A percentile compares a stretch with the other conserved stretches of the same genome.
Evolutionary conservation across 2,329 filamentous ascomycete genomes (phyloP).

Genomic region (Diaporthe citri): DNA sequence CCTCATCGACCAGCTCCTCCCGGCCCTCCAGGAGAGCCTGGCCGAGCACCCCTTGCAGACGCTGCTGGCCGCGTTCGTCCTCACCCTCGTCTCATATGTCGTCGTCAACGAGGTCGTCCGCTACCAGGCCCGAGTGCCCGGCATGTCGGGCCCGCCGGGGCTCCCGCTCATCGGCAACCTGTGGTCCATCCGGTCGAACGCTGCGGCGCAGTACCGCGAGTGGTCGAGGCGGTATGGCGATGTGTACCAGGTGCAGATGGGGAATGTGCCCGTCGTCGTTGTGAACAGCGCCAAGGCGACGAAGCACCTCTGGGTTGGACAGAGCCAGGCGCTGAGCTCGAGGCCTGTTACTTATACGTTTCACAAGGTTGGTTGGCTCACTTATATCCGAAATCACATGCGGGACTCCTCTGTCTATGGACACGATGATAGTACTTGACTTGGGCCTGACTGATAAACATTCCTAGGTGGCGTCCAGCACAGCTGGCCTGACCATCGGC

Average conservation of each 20-base stretch:
- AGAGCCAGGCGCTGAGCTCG: constrained; percentile 75
- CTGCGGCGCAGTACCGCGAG: constrained; percentile 64
- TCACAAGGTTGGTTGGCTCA: constrained; percentile 55
- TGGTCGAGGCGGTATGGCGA: constrained; percentile 49
- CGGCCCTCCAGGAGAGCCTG: neutral
- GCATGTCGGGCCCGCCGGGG: constrained; percentile 62
- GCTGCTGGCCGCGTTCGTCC: neutral
- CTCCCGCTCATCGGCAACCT: constrained; percentile 68
- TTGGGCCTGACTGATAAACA: neutral
- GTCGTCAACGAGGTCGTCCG: constrained; percentile 64
- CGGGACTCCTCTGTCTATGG: neutral
- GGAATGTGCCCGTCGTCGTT: constrained; percentile 71
- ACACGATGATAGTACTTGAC: neutral
- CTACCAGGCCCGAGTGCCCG: constrained; percentile 56
- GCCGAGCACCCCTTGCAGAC: constrained; percentile 14
- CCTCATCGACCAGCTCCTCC: neutral
- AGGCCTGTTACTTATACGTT: constrained; percentile 74
- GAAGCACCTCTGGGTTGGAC: constrained; percentile 73
- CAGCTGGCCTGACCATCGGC: constrained; percentile 61
- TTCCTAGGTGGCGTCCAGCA: constrained; percentile 51
- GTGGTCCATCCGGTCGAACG: constrained; percentile 66
- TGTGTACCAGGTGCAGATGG: constrained; percentile 52
- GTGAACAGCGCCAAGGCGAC: constrained; percentile 77
- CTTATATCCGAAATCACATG: neutral
- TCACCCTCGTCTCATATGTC: constrained; percentile 57